A percentile compares a stretch with the other conserved stretches of the same genome.
Evolutionary conservation across 495 filamentous ascomycete species (phyloP).

Genomic region (Penicillium diatomitis): DNA sequence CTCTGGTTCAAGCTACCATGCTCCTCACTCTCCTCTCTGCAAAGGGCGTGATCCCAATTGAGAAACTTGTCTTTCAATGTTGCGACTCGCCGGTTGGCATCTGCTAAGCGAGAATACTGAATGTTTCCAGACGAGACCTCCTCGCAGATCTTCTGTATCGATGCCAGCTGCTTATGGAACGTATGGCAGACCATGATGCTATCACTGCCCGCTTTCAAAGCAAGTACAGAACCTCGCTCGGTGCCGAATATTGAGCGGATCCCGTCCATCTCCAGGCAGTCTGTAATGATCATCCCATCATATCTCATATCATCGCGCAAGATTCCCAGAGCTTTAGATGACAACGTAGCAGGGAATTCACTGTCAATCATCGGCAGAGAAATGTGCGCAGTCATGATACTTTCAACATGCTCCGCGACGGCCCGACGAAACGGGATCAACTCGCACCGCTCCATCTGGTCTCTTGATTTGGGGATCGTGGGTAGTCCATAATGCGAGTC

Average conservation of each 20-base stretch:
- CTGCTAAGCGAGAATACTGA: conserved; percentile 18
- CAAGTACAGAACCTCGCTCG: conserved; percentile 37
- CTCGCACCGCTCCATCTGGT: conserved; percentile 31
- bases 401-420: conserved; percentile 32
- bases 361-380: conserved; percentile 28
- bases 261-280: conserved; percentile 40
- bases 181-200: conserved; percentile 46
- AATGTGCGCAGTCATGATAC: conserved; percentile 39
- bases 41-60: conserved; percentile 20
- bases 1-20: conserved; percentile 17
- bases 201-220: conserved; percentile 40
- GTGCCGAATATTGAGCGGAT: conserved; percentile 39
- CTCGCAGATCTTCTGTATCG: conserved; percentile 31
- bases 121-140: conserved; percentile 32
- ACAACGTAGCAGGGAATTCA: conserved; percentile 31
- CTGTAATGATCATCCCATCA: conserved; percentile 31
- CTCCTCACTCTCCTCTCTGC: conserved; percentile 4
- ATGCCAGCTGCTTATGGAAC: conserved; percentile 33
- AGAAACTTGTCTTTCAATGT: conserved; percentile 28
- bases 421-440: conserved; percentile 35
- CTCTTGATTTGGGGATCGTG: conserved; percentile 27
- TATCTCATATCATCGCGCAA: conserved; percentile 33
- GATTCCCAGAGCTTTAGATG: conserved; percentile 25
- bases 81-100: conserved; percentile 29
- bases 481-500: conserved; percentile 38